Base-by-base conservation (phyloP, 352 stramenopile species). In the Pseudoperonospora humuli region DNA sequence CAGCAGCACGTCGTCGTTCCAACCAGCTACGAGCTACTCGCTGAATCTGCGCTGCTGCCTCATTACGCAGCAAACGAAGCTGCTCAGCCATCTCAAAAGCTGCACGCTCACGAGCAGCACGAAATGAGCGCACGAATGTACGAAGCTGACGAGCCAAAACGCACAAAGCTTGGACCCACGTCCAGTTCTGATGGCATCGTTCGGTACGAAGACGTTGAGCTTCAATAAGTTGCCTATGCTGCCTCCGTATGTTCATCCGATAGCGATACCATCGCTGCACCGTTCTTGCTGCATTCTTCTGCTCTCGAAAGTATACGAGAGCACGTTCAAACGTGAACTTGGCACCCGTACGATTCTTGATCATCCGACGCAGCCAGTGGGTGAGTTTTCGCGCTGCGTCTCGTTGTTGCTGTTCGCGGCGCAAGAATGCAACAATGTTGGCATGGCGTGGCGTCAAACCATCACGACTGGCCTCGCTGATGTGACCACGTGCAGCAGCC, bases 181-280 rank as follows among this genome's bases (percentile, higher is more conserved):
- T 6, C 55, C 66, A 82, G 26, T 67, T 35, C 5, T 18, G 41
- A 17, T 57, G 43, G 5, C 68, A 49, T 13, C 45, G 55, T 23
- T 62, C 35, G 6, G 39, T 35, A 10, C 62, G 67, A 36, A 64
- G 52, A 7, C 31, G 43, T 41, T 38, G 47, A 5, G 56, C 56
- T 33, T 55, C 31, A 18, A 43, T 45, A 15, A 83, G 29, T 11
- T 67, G 28, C 23, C 42, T 35, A 11, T 54, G 51, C n/a, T 67
- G 50, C 13, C 49, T 61, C 3, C 37, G 33, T 11, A 63, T 27
- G 1, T 26, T 23, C 33, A 50, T 40, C 32, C 62, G 68, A n/a
- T 50, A 43, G 5, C 75, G 67, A 35, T 81, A 64, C 31, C 51
- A 72, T 5, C 56, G 62, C 44, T 91, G 78, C n/a, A 91, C 67